Evolutionary conservation across 257 asterid genomes (phyloP), one percentile per base, ranked within the genome.

Genomic region (Ilex aquifolium): DNA sequence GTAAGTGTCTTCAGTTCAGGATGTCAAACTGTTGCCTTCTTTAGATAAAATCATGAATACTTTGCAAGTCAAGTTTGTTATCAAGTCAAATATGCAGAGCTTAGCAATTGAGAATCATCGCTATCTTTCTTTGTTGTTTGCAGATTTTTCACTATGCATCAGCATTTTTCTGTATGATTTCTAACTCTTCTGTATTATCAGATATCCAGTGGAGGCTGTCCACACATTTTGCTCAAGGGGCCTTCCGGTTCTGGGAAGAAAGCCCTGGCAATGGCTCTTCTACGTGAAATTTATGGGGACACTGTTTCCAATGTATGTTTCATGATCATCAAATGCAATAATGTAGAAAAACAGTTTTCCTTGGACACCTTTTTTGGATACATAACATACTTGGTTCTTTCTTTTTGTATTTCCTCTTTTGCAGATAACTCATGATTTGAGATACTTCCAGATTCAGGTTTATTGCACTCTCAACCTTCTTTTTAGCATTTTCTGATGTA

Each of bases 161-260:
- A 36, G 42, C 5, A 36, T 0, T 36, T 57, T 11, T 50, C 36
- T 11, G 11, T 10, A 11, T 48, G 14, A 40, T 59, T 31, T 70
- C 42, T 5, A 9, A 10, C 51, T 65, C 2, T 31, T 44, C 50
- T 61, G 54, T 56, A 44, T 57, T 56, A 6, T 27, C 65, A 85
- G 96, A 90, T 76, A n/a, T 63, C 65, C 52, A 67, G 55, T 68
- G 88, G 73, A 62, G 80, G 57, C 58, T 49, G 82, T 70, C 88
- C 95, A 10, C 95, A 82, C 68, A 69, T 88, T 57, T 44, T 88
- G 77, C 54, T 88, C 69, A 84, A 82, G 72, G 96, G 96, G 42
- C 86, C 90, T 7, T 79, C 84, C 21, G 96, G 96, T 62, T 74
- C 90, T 14, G 96, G 96, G 61, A 86, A 85, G 80, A 88, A 85